Evolutionary conservation across 495 filamentous ascomycete genomes (phyloP), one percentile per base, ranked within the genome.

Genomic region (Durotheca rogersii): DNA sequence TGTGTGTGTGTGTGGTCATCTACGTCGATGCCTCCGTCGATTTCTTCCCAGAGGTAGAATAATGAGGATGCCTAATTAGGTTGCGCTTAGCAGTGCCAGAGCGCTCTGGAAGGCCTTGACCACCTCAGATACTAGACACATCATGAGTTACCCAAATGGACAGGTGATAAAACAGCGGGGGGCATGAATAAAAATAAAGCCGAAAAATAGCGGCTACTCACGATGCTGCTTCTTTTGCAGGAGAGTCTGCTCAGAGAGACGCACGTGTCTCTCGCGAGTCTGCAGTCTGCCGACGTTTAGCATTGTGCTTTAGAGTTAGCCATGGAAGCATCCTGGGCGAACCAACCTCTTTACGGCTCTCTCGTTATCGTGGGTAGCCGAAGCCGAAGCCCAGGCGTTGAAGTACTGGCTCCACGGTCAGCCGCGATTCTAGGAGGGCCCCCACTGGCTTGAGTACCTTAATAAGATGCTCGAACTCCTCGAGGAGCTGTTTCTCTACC

Each of bases 91-190:
- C 17, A 92, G 76, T 5, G 83, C 80, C 17, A 92, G 69, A 37
- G 88, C 88, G 64, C 76, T 89, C 61, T 91, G 80, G 60, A 93
- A 93, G 20, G 88, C 88, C 56, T 81, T 78, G 7, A 93, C 86
- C 31, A 93, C 88, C 56, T 88, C 79, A 33, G 74, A 73, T 60
- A 90, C 87, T 89, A 51, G 4, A 41, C n/a, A n/a, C n/a, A 42
- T 32, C 39, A 36, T 52, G 14, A 48, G 34, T 17, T 33, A 10
- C 11, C n/a, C n/a, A n/a, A n/a, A n/a, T n/a, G n/a, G n/a, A n/a
- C n/a, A n/a, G n/a, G n/a, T n/a, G n/a, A n/a, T n/a, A n/a, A n/a
- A n/a, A n/a, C n/a, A n/a, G n/a, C 35, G 14, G 23, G 6, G 21
- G 21, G 7, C 29, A 15, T 23, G 6, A 21, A 41, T 4, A 7